Conservation (phyloP, 148 eudicot genomes). For the Salicornia ramosissima region DNA sequence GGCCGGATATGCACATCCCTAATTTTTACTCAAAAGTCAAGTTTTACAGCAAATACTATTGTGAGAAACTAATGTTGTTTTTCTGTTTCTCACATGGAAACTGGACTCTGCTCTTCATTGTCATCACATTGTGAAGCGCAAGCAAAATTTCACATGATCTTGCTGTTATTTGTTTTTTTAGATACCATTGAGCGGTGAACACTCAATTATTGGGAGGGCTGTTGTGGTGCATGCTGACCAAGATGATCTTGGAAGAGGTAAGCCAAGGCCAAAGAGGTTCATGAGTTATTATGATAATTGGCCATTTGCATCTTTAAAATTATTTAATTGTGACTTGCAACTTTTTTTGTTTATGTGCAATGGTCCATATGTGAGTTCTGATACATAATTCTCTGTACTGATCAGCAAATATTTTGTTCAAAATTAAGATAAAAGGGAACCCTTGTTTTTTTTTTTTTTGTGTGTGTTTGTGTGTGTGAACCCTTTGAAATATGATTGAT, state of each 20-base stretch:
- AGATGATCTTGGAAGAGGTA: slow-evolving; percentile 93
- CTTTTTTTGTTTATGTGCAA: not conserved
- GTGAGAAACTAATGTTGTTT: too few relatives aligned
- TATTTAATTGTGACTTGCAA: not conserved
- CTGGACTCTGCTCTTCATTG: too few relatives aligned
- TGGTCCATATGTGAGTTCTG: not conserved
- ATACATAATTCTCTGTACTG: not conserved
- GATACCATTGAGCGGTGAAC: slow-evolving; percentile 69
- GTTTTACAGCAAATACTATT: too few relatives aligned
- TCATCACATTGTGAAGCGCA: too few relatives aligned
- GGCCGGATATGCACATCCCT: too few relatives aligned
- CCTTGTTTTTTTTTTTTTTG: not conserved
- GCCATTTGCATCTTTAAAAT: too few relatives aligned
- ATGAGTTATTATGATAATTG: not conserved
- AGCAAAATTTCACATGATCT: not conserved
- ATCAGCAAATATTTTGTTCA: not conserved
- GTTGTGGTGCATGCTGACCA: slow-evolving; percentile 93
- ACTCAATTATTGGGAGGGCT: slow-evolving; percentile 89
- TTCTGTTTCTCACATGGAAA: too few relatives aligned
- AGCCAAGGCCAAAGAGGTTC: not conserved
- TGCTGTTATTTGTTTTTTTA: slow-evolving; percentile 18
- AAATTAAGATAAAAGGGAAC: not conserved
- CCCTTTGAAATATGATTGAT: not conserved
- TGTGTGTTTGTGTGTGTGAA: not conserved
- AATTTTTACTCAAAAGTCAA: too few relatives aligned